Percentiles rank a stretch among this genome's conserved stretches.
phyloP scores from a whole-genome alignment of 2,329 filamentous ascomycete genomes.

The Herpotrichia juniperi region DNA sequence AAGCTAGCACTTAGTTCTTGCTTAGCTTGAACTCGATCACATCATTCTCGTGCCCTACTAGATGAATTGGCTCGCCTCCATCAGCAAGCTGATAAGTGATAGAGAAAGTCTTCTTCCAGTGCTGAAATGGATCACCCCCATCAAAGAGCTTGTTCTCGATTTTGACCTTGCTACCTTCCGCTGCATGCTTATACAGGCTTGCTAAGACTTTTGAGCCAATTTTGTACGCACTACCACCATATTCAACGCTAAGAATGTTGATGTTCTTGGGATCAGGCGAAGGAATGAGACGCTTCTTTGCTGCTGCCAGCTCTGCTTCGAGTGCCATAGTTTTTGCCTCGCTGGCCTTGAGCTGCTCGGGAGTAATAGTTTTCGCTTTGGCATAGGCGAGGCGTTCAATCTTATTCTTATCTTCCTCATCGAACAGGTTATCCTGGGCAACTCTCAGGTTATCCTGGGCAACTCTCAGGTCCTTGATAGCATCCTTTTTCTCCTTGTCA shows the following conservation, averaged over 20 bases:
- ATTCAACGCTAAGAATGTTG: conserved; percentile 10
- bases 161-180: background rate
- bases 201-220: background rate
- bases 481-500: too few species aligned
- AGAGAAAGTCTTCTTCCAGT: background rate
- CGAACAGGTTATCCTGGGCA: too few species aligned
- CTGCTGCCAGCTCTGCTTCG: too few species aligned
- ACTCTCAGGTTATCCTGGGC: too few species aligned
- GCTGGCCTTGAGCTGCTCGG: background rate
- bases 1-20: too few species aligned
- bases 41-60: too few species aligned
- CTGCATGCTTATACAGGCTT: conserved; percentile 3
- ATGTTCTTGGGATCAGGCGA: background rate
- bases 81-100: conserved; percentile 5
- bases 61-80: too few species aligned
- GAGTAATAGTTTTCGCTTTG: background rate
- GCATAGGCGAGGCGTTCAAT: background rate
- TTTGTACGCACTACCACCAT: conserved; percentile 4
- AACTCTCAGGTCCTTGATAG: too few species aligned
- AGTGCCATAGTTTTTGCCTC: too few species aligned
- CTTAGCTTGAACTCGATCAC: too few species aligned
- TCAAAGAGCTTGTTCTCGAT: conserved; percentile 3
- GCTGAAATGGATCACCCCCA: conserved; percentile 1
- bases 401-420: background rate
- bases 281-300: background rate